Evolutionary conservation across 2,329 filamentous ascomycete genomes (phyloP), one percentile per base, ranked within the genome.

Genomic region (Pseudogymnoascus sp.): DNA sequence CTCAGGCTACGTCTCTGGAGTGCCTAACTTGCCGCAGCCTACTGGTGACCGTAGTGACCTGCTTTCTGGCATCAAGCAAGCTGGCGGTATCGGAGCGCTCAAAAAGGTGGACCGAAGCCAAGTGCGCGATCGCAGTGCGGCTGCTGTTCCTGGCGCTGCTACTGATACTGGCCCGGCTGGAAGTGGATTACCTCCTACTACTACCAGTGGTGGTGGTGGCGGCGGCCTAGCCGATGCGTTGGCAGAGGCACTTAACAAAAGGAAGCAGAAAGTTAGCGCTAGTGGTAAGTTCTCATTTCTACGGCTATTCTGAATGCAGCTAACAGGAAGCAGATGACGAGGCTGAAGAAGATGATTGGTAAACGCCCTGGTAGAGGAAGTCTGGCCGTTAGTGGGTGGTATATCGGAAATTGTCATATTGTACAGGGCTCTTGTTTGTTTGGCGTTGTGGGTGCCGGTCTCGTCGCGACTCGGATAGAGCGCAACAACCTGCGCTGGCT

Each of bases 211-310:
- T 44, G 81, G 79, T 15, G 81, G 83, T 9, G 84, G 75, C 36
- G 76, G 85, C 61, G 86, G 84, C 36, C 84, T 97, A 81, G 90
- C 91, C 21, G 90, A 88, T 76, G 92, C 91, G 57, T 77, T 96
- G 68, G 90, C 90, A 63, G 87, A 85, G 63, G 89, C 88, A 62
- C 75, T 92, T 68, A 84, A 87, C 71, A 89, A 90, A 77, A 83
- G 93, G 74, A 97, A 97, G 79, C 85, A 91, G 75, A 96, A 96
- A 80, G 93, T 97, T 73, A 90, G 90, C 76, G 88, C 90, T 73
- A 96, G 90, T 80, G 93, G 93, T 97, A 84, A 85, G 90, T 87
- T 60, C 62, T 54, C 11, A 33, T 54, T 54, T 41, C 24, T 58
- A 37, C 10, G 58, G 62, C 65, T 65, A 47, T 63, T 59, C 54